Base-by-base conservation (phyloP, 1,139 yeast species). In the Yamadazyma dushanensis region DNA sequence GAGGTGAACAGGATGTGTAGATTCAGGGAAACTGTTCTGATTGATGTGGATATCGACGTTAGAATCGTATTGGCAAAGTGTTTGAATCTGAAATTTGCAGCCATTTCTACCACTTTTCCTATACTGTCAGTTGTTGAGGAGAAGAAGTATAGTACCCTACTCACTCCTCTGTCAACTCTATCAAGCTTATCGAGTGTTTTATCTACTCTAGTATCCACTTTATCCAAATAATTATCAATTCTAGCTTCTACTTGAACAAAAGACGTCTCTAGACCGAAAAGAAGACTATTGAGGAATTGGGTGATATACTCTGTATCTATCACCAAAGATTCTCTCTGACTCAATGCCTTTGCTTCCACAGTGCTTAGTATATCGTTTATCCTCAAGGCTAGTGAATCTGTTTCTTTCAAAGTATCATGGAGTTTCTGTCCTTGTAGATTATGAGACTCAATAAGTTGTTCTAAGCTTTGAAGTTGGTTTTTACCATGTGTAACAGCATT, bases 221-320 rank as follows among this genome's bases (percentile, higher is more conserved):
- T 13, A 10, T 23, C 27, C 13, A 44, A 13, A 8, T 30, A 32
- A 4, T 18, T 10, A 2, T 31, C 29, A 7, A 43, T 26, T 15
- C 19, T 33, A 4, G 16, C 9, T 24, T 39, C 45, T 3, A 38
- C 23, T 5, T 34, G 27, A 2, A 16, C 16, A 8, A 40, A 25
- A 4, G 37, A 25, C n/a, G 17, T 13, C 6, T 43, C 41, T 5
- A 44, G 21, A 2, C 33, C 39, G 5, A 15, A 29, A 22, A 43
- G 39, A 3, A 44, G 24, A 6, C 39, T 34, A 14, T 28, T 25
- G 10, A 44, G 19, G 26, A 40, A 44, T 2, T 28, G 11, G 10
- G 27, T n/a, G 7, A 32, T 15, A 18, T 30, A 22, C 14, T 22
- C 27, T 4, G 26, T 18, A 10, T 21, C 25, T 9, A 16, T 16